Percentiles rank a stretch among this genome's conserved stretches.
Conservation (phyloP, 2,329 filamentous ascomycete species). For the Cladobotryum mycophilum region DNA sequence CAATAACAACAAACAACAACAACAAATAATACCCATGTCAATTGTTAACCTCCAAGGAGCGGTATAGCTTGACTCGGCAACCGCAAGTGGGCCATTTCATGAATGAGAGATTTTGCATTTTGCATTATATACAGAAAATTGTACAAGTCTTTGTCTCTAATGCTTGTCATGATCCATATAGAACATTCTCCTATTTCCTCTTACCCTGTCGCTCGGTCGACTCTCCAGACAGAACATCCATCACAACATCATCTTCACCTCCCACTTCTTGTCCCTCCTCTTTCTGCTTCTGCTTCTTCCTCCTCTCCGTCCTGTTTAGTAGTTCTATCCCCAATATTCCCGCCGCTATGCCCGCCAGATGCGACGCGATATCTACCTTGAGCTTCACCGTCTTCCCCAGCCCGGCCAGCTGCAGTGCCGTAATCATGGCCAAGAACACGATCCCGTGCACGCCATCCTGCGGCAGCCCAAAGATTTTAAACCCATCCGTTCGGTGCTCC, state of each 20-base stretch:
- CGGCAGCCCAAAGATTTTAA: slow-evolving; percentile 52
- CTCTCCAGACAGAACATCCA: slow-evolving; percentile 3
- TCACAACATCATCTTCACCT: slow-evolving; percentile 11
- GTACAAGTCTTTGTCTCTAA: too few relatives aligned
- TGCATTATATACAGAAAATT: too few relatives aligned
- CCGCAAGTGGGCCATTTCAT: too few relatives aligned
- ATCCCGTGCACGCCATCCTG: slow-evolving; percentile 52
- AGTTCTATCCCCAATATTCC: slow-evolving; percentile 38
- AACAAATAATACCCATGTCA: too few relatives aligned
- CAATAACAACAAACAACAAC: too few relatives aligned
- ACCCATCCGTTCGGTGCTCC: slow-evolving; percentile 49
- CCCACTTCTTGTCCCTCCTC: slow-evolving; percentile 9
- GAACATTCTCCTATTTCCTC: too few relatives aligned
- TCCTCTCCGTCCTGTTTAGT: slow-evolving; percentile 19
- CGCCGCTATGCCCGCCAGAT: slow-evolving; percentile 44
- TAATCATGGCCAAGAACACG: slow-evolving; percentile 44
- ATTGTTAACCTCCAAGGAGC: too few relatives aligned
- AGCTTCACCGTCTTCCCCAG: slow-evolving; percentile 37
- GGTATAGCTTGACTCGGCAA: too few relatives aligned
- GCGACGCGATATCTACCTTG: slow-evolving; percentile 46
- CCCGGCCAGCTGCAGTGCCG: slow-evolving; percentile 44
- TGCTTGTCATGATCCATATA: too few relatives aligned
- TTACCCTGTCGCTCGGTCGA: too few relatives aligned
- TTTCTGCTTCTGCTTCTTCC: slow-evolving; percentile 9
- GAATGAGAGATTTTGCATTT: too few relatives aligned